A percentile compares a stretch with the other conserved stretches of the same genome.
Evolutionary conservation across 179 eudicot genomes (phyloP).

Genomic region (Drosera spatulata): DNA sequence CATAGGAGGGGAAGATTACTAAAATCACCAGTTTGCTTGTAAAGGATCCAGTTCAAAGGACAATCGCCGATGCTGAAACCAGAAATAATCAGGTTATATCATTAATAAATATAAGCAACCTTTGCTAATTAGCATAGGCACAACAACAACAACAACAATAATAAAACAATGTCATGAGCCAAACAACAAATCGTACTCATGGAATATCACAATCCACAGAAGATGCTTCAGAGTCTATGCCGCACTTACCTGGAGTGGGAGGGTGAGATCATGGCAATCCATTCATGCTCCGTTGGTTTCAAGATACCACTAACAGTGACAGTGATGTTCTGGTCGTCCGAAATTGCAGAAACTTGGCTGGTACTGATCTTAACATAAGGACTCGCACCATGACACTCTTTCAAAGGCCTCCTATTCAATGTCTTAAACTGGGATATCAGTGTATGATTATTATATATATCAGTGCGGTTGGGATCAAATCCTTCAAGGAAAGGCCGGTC

Average conservation of each 20-base stretch:
- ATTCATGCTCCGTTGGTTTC: conserved; percentile 28
- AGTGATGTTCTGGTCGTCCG: conserved; percentile 37
- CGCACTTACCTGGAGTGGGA: conserved; percentile 39
- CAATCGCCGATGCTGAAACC: conserved; percentile 35
- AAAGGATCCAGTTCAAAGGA: conserved; percentile 27
- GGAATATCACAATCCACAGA: background rate
- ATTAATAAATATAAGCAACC: too few species aligned
- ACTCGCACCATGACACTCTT: conserved; percentile 27
- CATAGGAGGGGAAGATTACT: conserved; percentile 77
- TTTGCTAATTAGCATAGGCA: too few species aligned
- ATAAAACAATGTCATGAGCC: too few species aligned
- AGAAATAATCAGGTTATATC: too few species aligned
- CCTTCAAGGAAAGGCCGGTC: too few species aligned
- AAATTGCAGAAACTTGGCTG: conserved; percentile 17
- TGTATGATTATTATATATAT: background rate
- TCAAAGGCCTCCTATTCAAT: conserved; percentile 34
- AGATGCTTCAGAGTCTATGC: too few species aligned
- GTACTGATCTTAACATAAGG: conserved; percentile 35
- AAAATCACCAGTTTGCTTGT: conserved; percentile 68
- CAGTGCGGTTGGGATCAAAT: too few species aligned
- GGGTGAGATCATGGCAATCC: conserved; percentile 83
- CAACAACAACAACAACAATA: too few species aligned
- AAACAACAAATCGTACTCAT: background rate
- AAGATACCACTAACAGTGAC: conserved; percentile 51
- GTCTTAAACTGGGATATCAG: conserved; percentile 35